phyloP scores from a whole-genome alignment of 331 rosid species.

The Acacia pycnantha region DNA sequence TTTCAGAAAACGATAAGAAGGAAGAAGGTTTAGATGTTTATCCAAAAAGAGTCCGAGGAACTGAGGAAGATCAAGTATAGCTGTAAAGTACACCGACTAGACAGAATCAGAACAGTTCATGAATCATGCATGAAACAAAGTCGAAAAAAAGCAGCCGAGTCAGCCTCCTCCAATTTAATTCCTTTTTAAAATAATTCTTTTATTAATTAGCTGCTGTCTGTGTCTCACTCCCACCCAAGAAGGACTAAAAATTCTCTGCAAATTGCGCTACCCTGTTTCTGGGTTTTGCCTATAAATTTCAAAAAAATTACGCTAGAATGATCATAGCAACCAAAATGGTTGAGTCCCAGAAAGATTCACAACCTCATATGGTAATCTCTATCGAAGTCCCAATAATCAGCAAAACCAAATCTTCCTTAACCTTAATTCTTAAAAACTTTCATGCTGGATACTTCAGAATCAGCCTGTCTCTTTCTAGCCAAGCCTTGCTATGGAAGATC shows the following conservation, averaged over 20 bases:
- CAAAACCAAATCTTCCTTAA: conserved; percentile 10
- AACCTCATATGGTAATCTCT: conserved; percentile 3
- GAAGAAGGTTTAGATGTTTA: not conserved
- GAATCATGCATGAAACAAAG: not conserved
- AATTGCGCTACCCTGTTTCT: not conserved
- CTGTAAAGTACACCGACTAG: not conserved
- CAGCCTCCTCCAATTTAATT: not conserved
- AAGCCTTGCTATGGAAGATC: conserved; percentile 51
- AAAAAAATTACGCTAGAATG: not conserved
- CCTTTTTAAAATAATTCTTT: not conserved
- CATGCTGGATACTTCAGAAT: conserved; percentile 69
- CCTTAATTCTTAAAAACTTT: conserved; percentile 29
- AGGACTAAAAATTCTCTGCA: not conserved
- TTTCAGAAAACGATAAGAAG: not conserved
- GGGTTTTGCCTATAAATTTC: conserved; percentile 22
- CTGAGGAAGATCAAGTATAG: not conserved
- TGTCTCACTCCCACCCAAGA: not conserved
- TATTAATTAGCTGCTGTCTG: not conserved
- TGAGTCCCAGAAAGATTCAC: conserved; percentile 7
- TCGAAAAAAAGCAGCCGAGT: not conserved
- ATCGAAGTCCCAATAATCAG: conserved; percentile 2
- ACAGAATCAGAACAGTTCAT: not conserved
- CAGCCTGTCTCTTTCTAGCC: conserved; percentile 45
- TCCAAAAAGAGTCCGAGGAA: not conserved
- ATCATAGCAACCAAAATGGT: conserved; percentile 10